Evolutionary conservation across 352 stramenopile genomes (phyloP), one percentile per base, ranked within the genome.

Genomic region (Phytophthora europaea): DNA sequence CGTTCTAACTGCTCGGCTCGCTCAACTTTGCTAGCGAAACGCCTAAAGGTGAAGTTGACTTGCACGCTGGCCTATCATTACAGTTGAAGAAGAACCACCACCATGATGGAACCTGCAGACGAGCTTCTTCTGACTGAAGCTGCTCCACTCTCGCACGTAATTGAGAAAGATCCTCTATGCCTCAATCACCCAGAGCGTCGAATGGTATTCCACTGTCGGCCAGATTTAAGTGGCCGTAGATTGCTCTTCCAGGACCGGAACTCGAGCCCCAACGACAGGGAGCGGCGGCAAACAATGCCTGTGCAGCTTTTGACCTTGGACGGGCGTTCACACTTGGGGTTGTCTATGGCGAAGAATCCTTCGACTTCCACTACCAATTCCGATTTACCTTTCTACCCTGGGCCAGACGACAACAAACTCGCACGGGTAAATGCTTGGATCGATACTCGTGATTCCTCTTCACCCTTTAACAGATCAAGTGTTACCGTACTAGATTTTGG

Each of bases 231-330:
- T 50, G 72, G 70, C 2, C 83, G 75, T 1, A 72, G 79, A 22
- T 38, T 88, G 36, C 76, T 87, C 52, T 87, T 87, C 66, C 72
- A 86, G 18, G 60, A 65, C 51, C 65, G 58, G n/a, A 70, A 62
- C 48, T 50, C 45, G 9, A 71, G 28, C 13, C 52, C 22, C 16
- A 65, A 33, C 15, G 12, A 15, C 1, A 51, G 12, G 31, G 38
- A 50, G 43, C 33, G 61, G 22, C 52, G 51, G 2, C 70, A 63
- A 68, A 12, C 56, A 45, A 48, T 52, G 20, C 85, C 85, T 9
- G 84, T 85, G 9, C 85, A 93, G 55, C 61, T 93, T 34, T 28
- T 93, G 33, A 73, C 70, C 3, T 61, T 86, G 48, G 79, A 89
- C 51, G 82, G 85, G 2, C 68, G 75, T 13, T 75, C 74, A 1